phyloP scores from a whole-genome alignment of 2,329 filamentous ascomycete genomes.

The Ophiocordyceps sinensis region DNA sequence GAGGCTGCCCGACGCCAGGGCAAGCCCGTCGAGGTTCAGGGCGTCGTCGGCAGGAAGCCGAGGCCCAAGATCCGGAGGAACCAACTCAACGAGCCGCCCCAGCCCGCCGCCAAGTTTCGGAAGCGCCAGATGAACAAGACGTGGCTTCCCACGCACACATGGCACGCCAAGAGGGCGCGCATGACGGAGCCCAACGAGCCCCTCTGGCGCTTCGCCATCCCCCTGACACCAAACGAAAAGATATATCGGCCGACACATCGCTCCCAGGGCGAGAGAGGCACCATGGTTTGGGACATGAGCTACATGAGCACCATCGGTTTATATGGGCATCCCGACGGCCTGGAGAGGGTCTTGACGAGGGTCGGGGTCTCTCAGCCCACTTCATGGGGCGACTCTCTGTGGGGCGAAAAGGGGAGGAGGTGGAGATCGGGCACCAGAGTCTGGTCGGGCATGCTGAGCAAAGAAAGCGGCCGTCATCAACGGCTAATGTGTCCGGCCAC shows the following conservation, averaged over 20 bases:
- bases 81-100: constrained; percentile 44
- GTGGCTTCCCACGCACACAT: constrained; percentile 89
- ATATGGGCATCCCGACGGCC: constrained; percentile 48
- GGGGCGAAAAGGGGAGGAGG: constrained; percentile 46
- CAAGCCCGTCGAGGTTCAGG: constrained; percentile 4
- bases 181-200: constrained; percentile 71
- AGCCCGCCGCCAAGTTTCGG: constrained; percentile 52
- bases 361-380: constrained; percentile 48
- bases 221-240: constrained; percentile 77
- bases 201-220: constrained; percentile 82
- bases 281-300: constrained; percentile 83
- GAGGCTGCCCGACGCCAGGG: constrained; percentile 4
- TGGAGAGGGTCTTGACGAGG: constrained; percentile 51
- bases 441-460: constrained; percentile 35
- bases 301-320: constrained; percentile 81
- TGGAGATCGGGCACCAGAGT: constrained; percentile 47
- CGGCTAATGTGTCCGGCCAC: constrained; percentile 57
- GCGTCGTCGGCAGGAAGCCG: constrained; percentile 15
- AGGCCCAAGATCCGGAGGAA: constrained; percentile 58
- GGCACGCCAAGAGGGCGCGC: constrained; percentile 79
- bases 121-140: constrained; percentile 81
- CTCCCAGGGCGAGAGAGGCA: constrained; percentile 58
- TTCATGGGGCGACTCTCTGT: constrained; percentile 36
- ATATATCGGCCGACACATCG: constrained; percentile 79
- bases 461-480: constrained; percentile 35